Evolutionary conservation across 768 basidiomycete species (phyloP).

Genomic region (Tylopilus plumbeoviolaceoides): DNA sequence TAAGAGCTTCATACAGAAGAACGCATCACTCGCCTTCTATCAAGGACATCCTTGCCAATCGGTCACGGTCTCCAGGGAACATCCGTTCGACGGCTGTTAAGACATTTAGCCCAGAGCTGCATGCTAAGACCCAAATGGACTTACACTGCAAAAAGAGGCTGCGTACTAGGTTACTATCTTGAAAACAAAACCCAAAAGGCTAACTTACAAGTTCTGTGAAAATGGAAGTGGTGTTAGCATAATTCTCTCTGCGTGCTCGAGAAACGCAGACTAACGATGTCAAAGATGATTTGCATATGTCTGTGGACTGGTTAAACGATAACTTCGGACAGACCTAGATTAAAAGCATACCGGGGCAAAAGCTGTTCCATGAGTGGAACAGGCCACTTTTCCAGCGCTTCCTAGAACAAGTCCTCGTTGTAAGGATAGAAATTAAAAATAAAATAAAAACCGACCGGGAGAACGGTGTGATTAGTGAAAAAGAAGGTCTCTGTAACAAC

Average conservation of each 20-base stretch:
- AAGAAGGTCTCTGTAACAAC: constrained; percentile 90
- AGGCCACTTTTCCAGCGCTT: constrained; percentile 90
- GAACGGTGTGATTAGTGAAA: constrained; percentile 94
- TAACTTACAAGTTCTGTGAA: constrained; percentile 36
- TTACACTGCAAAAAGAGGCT: constrained; percentile 65
- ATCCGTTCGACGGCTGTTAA: constrained; percentile 73
- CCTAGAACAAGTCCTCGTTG: constrained; percentile 36
- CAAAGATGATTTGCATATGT: constrained; percentile 90
- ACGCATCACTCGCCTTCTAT: constrained; percentile 65
- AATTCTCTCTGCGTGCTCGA: background rate
- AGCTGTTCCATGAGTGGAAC: constrained; percentile 83
- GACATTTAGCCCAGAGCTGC: background rate
- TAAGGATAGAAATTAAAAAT: background rate
- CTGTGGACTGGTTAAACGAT: constrained; percentile 27
- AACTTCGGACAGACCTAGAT: background rate
- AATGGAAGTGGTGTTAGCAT: constrained; percentile 11
- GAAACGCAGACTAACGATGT: constrained; percentile 57
- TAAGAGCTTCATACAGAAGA: background rate
- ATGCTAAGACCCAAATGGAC: constrained; percentile 6
- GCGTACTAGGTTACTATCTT: background rate
- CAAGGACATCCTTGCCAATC: constrained; percentile 81
- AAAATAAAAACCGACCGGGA: constrained; percentile 60
- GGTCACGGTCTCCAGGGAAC: constrained; percentile 84
- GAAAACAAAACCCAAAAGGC: background rate
- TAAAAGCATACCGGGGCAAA: constrained; percentile 58